Base-by-base conservation (phyloP, 495 filamentous ascomycete genomes). In the Massariosphaeria phaeospora region DNA sequence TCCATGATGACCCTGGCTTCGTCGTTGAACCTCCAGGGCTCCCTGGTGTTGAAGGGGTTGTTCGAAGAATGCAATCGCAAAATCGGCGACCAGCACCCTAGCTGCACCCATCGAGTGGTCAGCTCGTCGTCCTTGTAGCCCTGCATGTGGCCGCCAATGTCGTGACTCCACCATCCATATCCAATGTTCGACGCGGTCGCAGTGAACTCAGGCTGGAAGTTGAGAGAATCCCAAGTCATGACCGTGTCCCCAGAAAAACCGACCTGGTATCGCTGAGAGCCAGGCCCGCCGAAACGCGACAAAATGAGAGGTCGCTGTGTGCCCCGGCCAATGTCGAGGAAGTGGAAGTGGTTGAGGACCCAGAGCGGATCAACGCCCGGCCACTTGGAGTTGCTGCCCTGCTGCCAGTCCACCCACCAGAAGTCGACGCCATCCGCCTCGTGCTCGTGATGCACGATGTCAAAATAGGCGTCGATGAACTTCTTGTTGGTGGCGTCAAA, bases 331-430 rank as follows among this genome's bases (percentile, higher is more conserved):
- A 70, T 75, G 47, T 80, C 76, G 2, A 81, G 71, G 61, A 75
- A 83, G 41, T 79, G 76, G 57, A 72, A 82, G 54, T 83, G 80
- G 60, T 82, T 83, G 40, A 83, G 70, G n/a, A 82, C 61, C 79
- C 79, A 82, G 1, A 83, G 65, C 0, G 80, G 80, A 62, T 83
- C 79, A 30, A 82, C 70, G 10, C 80, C 79, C 0, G 73, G 74
- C 24, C 79, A 72, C 11, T 65, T 66, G 1, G 78, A 78, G 43
- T 69, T 48, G 13, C 56, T 62, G 1, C 80, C 80, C 65, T 83
- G 80, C 64, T 83, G 80, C 80, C 80, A 83, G 66, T 83, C 79
- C 26, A 81, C 68, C 80, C 80, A 83, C 78, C 76, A 82, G 29
- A 83, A 76, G 57, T 82, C 78, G 20, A 74, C 57, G 2, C 75